Evolutionary conservation across 495 filamentous ascomycete genomes (phyloP).

Genomic region (Chaetomium tenue): DNA sequence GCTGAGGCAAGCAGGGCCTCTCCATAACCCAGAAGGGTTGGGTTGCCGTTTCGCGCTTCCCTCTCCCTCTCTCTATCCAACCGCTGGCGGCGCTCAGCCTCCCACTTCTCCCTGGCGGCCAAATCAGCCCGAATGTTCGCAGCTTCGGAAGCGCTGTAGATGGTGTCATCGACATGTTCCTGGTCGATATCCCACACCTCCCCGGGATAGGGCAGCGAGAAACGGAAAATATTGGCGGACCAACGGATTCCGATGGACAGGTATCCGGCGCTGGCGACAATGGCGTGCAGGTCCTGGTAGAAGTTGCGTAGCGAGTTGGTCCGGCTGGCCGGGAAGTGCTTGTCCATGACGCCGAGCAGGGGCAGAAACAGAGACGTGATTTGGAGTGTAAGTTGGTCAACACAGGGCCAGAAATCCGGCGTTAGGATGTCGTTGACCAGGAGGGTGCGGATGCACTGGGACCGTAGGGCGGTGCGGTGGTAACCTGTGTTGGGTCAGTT

Average conservation of each 20-base stretch:
- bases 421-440: slow-evolving; percentile 36
- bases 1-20: background rate
- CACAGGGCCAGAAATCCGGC: slow-evolving; percentile 40
- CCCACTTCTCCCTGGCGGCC: slow-evolving; percentile 11
- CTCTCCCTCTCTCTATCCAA: background rate
- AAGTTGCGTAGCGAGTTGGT: slow-evolving; percentile 22
- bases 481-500: slow-evolving; percentile 37
- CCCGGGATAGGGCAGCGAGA: slow-evolving; percentile 41
- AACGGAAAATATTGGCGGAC: slow-evolving; percentile 48
- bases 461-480: slow-evolving; percentile 40
- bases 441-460: slow-evolving; percentile 31
- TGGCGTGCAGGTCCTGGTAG: slow-evolving; percentile 47
- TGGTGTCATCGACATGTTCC: slow-evolving; percentile 32
- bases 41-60: background rate
- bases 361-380: slow-evolving; percentile 44
- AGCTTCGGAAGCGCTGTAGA: slow-evolving; percentile 36
- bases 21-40: background rate
- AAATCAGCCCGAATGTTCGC: slow-evolving; percentile 24
- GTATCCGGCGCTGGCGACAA: slow-evolving; percentile 46
- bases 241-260: slow-evolving; percentile 45
- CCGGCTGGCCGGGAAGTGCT: slow-evolving; percentile 24
- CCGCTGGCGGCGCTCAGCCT: background rate
- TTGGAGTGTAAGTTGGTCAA: slow-evolving; percentile 44
- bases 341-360: slow-evolving; percentile 38
- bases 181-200: slow-evolving; percentile 42